Conservation (phyloP, 495 filamentous ascomycete genomes). For the Hypoxylon crocopeplum region DNA sequence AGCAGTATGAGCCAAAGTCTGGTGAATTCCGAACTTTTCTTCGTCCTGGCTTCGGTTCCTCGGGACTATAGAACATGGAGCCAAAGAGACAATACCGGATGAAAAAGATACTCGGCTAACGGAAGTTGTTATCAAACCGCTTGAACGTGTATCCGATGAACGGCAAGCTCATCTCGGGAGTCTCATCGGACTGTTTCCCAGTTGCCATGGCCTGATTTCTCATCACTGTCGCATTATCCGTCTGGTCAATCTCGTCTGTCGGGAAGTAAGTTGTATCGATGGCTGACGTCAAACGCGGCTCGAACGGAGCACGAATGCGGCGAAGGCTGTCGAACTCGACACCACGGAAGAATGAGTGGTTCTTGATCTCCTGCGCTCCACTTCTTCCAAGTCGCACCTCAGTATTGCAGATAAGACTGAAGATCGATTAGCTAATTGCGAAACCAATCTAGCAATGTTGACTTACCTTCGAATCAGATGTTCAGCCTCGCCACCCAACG, state of each 20-base stretch:
- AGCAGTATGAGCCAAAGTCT: neutral
- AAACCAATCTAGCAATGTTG: neutral
- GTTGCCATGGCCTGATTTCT: constrained; percentile 56
- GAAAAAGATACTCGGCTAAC: constrained; percentile 40
- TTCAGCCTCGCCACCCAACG: constrained; percentile 85
- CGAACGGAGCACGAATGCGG: constrained; percentile 91
- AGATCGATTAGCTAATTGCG: constrained; percentile 20
- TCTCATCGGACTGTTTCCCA: constrained; percentile 52
- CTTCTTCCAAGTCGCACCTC: constrained; percentile 86
- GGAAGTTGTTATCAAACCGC: constrained; percentile 84
- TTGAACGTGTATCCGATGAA: constrained; percentile 99
- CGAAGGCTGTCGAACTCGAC: constrained; percentile 93
- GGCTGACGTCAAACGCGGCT: constrained; percentile 87
- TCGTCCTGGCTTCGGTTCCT: neutral
- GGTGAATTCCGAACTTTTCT: neutral
- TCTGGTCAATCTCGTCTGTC: constrained; percentile 95
- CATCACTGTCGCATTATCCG: constrained; percentile 77
- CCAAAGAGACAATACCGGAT: neutral
- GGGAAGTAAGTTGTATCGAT: constrained; percentile 99
- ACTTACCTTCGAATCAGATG: constrained; percentile 81
- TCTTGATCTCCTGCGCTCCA: constrained; percentile 88
- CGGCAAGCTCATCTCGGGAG: constrained; percentile 88
- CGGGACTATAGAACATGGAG: neutral
- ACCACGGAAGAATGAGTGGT: constrained; percentile 93
- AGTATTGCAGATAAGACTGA: constrained; percentile 89